A percentile compares a stretch with the other conserved stretches of the same genome.
phyloP scores from a whole-genome alignment of 352 stramenopile genomes.

The Phytophthora niederhauseri region DNA sequence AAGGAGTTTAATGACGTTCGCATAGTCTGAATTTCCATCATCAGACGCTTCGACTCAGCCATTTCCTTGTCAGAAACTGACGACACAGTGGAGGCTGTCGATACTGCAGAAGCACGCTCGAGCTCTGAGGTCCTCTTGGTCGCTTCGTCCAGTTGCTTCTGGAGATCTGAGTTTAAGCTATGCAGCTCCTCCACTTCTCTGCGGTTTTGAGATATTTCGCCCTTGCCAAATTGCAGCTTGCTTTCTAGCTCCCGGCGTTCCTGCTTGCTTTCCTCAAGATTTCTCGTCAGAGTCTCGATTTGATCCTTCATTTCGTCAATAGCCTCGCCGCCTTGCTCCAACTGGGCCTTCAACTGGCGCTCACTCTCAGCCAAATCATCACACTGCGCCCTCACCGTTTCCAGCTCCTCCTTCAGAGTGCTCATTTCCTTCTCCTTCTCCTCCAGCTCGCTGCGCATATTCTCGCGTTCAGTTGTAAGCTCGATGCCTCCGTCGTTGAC shows the following conservation, averaged over 20 bases:
- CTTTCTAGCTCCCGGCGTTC: constrained; percentile 43
- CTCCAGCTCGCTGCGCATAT: constrained; percentile 41
- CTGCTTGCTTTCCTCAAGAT: constrained; percentile 45
- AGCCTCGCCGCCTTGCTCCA: constrained; percentile 54
- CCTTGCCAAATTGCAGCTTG: constrained; percentile 53
- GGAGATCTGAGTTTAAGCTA: constrained; percentile 54
- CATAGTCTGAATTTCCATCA: constrained; percentile 66
- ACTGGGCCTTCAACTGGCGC: constrained; percentile 35
- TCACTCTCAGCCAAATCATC: constrained; percentile 63
- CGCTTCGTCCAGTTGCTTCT: constrained; percentile 56
- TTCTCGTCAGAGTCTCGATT: constrained; percentile 48
- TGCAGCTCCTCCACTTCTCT: constrained; percentile 61
- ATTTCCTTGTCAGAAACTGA: constrained; percentile 35
- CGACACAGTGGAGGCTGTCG: constrained; percentile 39
- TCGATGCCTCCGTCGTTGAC: constrained; percentile 58
- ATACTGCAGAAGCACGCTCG: constrained; percentile 46
- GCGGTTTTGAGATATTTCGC: constrained; percentile 58
- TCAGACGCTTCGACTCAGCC: constrained; percentile 38
- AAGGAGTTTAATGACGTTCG: constrained; percentile 56
- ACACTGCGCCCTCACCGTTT: constrained; percentile 50
- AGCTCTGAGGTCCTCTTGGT: constrained; percentile 51
- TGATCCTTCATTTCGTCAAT: constrained; percentile 51
- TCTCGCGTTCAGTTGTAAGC: constrained; percentile 45
- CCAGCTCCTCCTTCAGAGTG: constrained; percentile 44
- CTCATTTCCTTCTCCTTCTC: constrained; percentile 42